Base-by-base conservation (phyloP, 306 rosid genomes). In the Medicago ruthenica region DNA sequence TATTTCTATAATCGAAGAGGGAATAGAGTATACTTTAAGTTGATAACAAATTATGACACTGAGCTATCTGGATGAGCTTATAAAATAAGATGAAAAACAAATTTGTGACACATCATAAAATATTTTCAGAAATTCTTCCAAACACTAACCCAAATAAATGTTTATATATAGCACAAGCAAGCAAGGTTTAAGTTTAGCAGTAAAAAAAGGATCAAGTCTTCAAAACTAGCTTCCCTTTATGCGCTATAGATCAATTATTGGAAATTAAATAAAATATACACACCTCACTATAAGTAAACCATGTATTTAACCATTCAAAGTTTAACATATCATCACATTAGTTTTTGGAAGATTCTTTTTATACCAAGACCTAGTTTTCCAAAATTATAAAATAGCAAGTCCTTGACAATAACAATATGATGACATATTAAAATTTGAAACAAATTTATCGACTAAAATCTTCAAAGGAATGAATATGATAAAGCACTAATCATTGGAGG, bases 111-210 rank as follows among this genome's bases (percentile, higher is more conserved):
- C 5, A 47, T 34, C 37, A 14, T 5, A 47, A 47, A 14, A 1
- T 13, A 47, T 14, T 47, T 47, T 6, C 17, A 47, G 10, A 42
- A 42, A 42, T 5, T 2, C 47, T 50, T 50, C 8, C 8, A 48
- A 15, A 15, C 55, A 48, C 55, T 15, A 47, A 47, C 18, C 6
- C 55, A 6, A 15, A 6, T 15, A 48, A 50, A 48, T 48, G 15
- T 48, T 36, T 20, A 36, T 22, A 31, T 62, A 39, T 36, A 15
- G 37, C 76, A 58, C 54, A 67, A 17, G 22, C 15, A n/a, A n/a
- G 18, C 14, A 5, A 79, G 12, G 45, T 71, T 67, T 8, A 79
- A 15, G 58, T 71, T 67, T 63, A 16, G 51, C 73, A n/a, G 22
- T 40, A 8, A 11, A 69, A 50, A 7, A 51, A 50, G 53, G 53